Evolutionary conservation across 495 filamentous ascomycete genomes (phyloP).

Genomic region (Penicillium soppii): DNA sequence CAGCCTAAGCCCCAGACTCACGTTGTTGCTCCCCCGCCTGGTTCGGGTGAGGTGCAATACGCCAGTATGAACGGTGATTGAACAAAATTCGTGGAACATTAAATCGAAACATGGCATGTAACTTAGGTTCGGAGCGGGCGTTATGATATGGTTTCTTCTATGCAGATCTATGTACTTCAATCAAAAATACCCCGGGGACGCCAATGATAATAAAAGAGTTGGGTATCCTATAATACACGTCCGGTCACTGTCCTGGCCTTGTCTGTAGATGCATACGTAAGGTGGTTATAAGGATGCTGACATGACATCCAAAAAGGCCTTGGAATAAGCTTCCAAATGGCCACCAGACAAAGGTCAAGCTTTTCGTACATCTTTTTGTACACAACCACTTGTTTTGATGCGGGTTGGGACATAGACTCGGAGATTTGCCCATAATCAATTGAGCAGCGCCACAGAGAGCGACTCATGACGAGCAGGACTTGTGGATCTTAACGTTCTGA

Average conservation of each 20-base stretch:
- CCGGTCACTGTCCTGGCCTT: conserved; percentile 6
- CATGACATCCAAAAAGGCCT: not conserved
- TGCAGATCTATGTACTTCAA: conserved; percentile 40
- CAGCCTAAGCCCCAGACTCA: conserved; percentile 46
- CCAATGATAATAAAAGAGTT: conserved; percentile 35
- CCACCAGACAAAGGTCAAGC: not conserved
- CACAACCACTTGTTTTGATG: not conserved
- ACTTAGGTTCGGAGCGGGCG: conserved; percentile 40
- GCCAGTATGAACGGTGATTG: conserved; percentile 82
- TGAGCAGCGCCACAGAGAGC: not conserved
- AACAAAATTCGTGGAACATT: conserved; percentile 15
- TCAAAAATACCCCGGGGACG: conserved; percentile 38
- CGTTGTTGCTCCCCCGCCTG: conserved; percentile 76
- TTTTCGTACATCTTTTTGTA: not conserved
- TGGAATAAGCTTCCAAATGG: not conserved
- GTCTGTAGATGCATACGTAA: conserved; percentile 4
- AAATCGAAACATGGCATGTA: conserved; percentile 24
- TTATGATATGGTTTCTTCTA: conserved; percentile 38
- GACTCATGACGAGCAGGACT: conserved; percentile 41
- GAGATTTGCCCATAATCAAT: conserved; percentile 3
- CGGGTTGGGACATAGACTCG: not conserved
- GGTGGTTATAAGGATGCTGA: not conserved
- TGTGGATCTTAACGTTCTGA: conserved; percentile 45
- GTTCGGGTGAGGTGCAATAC: conserved; percentile 77
- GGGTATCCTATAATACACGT: conserved; percentile 51